Evolutionary conservation across 345 rosid species (phyloP).

Genomic region (Fremontodendron californicum): DNA sequence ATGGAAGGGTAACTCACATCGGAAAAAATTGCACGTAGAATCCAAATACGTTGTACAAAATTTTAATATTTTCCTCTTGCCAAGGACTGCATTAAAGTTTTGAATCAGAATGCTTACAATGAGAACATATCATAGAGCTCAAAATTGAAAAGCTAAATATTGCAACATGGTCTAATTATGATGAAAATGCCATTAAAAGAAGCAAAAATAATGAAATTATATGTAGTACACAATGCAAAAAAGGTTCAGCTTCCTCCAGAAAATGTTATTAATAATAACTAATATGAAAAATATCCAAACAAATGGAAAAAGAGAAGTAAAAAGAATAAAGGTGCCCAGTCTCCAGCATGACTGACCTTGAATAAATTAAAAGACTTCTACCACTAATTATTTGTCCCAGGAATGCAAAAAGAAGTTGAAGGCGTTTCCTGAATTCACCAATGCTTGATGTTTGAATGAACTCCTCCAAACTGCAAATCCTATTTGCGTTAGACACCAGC

Average conservation of each 20-base stretch:
- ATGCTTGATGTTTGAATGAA: conserved; percentile 77
- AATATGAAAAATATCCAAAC: background rate
- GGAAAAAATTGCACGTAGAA: conserved; percentile 85
- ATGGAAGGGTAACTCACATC: conserved; percentile 41
- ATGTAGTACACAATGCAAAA: background rate
- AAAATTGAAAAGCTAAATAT: background rate
- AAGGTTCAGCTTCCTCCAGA: background rate
- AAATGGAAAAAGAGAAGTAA: background rate
- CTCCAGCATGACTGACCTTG: conserved; percentile 48
- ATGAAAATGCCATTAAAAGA: background rate
- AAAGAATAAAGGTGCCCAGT: background rate
- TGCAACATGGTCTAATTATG: background rate
- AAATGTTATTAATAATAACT: background rate
- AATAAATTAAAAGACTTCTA: conserved; percentile 46
- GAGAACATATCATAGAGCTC: background rate
- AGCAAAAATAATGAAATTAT: background rate
- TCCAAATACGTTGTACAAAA: conserved; percentile 81
- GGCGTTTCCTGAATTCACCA: conserved; percentile 86
- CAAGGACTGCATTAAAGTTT: conserved; percentile 42
- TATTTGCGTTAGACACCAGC: conserved; percentile 19
- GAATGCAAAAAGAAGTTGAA: conserved; percentile 80
- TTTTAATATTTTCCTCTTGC: conserved; percentile 53
- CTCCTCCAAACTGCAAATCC: conserved; percentile 68
- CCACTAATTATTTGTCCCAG: conserved; percentile 67
- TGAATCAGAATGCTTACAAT: conserved; percentile 19